A percentile compares a stretch with the other conserved stretches of the same genome.
Conservation (phyloP, 768 basidiomycete species). For the Gymnopilus dilepis region DNA sequence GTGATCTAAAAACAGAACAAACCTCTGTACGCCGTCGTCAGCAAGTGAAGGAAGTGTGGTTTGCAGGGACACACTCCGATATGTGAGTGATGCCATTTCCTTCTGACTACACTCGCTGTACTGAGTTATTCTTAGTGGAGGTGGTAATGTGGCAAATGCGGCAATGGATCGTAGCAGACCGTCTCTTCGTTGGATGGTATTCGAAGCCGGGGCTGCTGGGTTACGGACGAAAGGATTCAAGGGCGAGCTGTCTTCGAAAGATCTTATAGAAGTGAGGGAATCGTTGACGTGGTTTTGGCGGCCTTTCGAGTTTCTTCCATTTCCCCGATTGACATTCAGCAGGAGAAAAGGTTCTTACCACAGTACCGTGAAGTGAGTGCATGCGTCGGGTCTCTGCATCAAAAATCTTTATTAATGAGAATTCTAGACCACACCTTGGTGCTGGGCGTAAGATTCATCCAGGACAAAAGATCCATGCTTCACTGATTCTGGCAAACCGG, state of each 20-base stretch:
- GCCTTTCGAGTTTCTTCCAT: not conserved
- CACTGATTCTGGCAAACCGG: constrained; percentile 1
- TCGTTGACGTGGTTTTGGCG: constrained; percentile 3
- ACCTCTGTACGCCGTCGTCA: too few species aligned
- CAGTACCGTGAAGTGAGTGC: not conserved
- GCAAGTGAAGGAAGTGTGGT: constrained; percentile 38
- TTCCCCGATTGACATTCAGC: not conserved
- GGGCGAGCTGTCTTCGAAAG: not conserved
- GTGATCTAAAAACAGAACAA: too few species aligned
- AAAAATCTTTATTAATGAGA: too few species aligned
- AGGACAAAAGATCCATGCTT: constrained; percentile 20
- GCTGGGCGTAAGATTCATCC: constrained; percentile 15
- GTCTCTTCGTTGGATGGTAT: constrained; percentile 30
- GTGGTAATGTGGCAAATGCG: constrained; percentile 24
- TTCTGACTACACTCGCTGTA: not conserved
- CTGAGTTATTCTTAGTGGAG: constrained; percentile 15
- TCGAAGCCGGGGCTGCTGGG: constrained; percentile 21
- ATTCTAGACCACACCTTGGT: constrained; percentile 15
- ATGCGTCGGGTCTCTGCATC: too few species aligned
- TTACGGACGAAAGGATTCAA: not conserved
- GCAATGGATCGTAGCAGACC: constrained; percentile 25
- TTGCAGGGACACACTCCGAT: constrained; percentile 34
- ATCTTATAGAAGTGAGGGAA: not conserved
- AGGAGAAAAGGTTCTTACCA: not conserved
- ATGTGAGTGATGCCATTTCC: not conserved